Base-by-base conservation (phyloP, 768 basidiomycete genomes). In the Auriscalpium vulgare region DNA sequence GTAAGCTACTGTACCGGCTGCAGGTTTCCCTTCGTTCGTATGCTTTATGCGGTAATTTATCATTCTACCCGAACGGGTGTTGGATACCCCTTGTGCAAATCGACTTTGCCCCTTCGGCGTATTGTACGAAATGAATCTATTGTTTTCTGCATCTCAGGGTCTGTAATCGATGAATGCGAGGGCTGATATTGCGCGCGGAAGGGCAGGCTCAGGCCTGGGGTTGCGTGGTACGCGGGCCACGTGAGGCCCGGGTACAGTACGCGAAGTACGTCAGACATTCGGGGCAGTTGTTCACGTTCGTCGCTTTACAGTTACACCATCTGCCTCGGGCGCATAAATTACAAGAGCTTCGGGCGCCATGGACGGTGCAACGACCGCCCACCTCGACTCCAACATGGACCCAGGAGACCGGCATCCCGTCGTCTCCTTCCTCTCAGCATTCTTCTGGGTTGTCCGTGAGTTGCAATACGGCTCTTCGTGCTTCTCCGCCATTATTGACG, bases 361-460 rank as follows among this genome's bases (percentile, higher is more conserved):
- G 60, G 51, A 60, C 34, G 51, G 36, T 35, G 23, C 40, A 5
- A 35, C 51, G 29, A 16, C 19, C 17, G 37, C 37, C 48, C 56
- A 51, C 44, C 53, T 54, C 54, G 36, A n/a, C 10, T 44, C 50
- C 34, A 48, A 9, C 37, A 61, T 62, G 59, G 55, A 60, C 10
- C 59, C 56, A 13, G 46, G 38, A 35, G 76, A 77, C 60, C 73
- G 77, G 56, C 90, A 91, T 62, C 89, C 90, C 10, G 72, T 92
- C 23, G 75, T 91, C 49, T 85, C 87, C 11, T 72, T 92, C 45
- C 72, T 90, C 21, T 87, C 88, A 17, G 88, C 91, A 8, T 88
- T 79, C 65, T 91, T 91, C 69, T 91, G 89, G 87, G 87, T 87
- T 23, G 81, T 90, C 51, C 61, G 90, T 92, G 67, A 60, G 90